phyloP scores from a whole-genome alignment of 768 basidiomycete species.

The Strobilomyces echinocephalus region DNA sequence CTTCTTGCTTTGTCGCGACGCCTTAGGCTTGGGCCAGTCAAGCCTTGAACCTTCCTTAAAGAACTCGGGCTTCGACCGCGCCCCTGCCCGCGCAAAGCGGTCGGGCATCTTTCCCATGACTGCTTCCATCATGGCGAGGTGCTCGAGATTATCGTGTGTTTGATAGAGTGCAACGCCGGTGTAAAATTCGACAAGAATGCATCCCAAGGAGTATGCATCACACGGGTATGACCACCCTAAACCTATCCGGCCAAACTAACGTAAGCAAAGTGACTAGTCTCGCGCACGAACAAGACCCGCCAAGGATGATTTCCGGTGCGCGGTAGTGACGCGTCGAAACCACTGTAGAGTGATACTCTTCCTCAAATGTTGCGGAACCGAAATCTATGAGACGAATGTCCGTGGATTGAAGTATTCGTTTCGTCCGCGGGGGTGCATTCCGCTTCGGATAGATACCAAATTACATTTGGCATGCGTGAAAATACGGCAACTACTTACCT shows the following conservation, averaged over 20 bases:
- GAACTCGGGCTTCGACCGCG: conserved; percentile 84
- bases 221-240: conserved; percentile 98
- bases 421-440: conserved; percentile 59
- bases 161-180: conserved; percentile 98
- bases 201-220: conserved; percentile 97
- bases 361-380: conserved; percentile 95
- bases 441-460: conserved; percentile 41
- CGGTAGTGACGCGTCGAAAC: conserved; percentile 98
- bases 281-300: conserved; percentile 42
- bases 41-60: conserved; percentile 84
- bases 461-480: conserved; percentile 1
- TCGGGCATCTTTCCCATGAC: conserved; percentile 99
- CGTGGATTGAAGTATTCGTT: conserved; percentile 78
- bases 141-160: conserved; percentile 98
- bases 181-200: conserved; percentile 97
- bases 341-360: conserved; percentile 97
- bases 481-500: conserved; percentile 39
- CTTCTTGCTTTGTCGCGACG: conserved; percentile 86
- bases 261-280: conserved; percentile 15
- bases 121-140: conserved; percentile 99
- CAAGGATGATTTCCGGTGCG: conserved; percentile 97
- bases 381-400: conserved; percentile 97
- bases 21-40: conserved; percentile 89
- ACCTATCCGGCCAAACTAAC: conserved; percentile 43
- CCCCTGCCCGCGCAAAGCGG: conserved; percentile 69